phyloP scores from a whole-genome alignment of 1,284 basidiomycete species.

The Amylostereum areolatum region DNA sequence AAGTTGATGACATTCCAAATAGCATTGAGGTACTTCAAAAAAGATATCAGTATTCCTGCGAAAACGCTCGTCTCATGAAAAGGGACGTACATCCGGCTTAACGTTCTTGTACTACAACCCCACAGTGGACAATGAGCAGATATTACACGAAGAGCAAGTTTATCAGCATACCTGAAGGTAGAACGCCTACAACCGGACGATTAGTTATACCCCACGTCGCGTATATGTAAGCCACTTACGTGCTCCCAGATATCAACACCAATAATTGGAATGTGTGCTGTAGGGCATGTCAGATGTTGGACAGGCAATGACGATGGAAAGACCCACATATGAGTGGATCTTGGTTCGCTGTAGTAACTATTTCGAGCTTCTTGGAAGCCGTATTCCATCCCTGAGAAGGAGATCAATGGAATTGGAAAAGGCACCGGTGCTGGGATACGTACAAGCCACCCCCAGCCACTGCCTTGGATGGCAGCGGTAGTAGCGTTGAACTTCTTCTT shows the following conservation, averaged over 20 bases:
- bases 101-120: conserved; percentile 83
- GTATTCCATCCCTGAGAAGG: conserved; percentile 63
- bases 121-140: conserved; percentile 9
- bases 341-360: conserved; percentile 93
- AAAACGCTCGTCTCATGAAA: background rate
- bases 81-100: conserved; percentile 73
- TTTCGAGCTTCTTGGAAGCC: conserved; percentile 72
- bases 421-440: conserved; percentile 20
- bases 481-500: conserved; percentile 81
- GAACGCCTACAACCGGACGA: conserved; percentile 44
- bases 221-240: conserved; percentile 34
- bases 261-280: conserved; percentile 84
- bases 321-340: conserved; percentile 80
- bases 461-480: conserved; percentile 94
- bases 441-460: conserved; percentile 97
- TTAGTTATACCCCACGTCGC: conserved; percentile 7
- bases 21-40: conserved; percentile 72
- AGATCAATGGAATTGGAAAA: background rate
- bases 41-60: too few species aligned
- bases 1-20: conserved; percentile 95
- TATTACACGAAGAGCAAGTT: background rate
- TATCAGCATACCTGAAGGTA: conserved; percentile 54
- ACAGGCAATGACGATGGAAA: background rate
- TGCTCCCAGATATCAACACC: conserved; percentile 98
- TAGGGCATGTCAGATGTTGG: conserved; percentile 3